These are phyloP conservation scores for Penicillium vulpinum DNA, from an alignment of 2,329 filamentous ascomycete species.

Conservation along the genomic window DNA sequence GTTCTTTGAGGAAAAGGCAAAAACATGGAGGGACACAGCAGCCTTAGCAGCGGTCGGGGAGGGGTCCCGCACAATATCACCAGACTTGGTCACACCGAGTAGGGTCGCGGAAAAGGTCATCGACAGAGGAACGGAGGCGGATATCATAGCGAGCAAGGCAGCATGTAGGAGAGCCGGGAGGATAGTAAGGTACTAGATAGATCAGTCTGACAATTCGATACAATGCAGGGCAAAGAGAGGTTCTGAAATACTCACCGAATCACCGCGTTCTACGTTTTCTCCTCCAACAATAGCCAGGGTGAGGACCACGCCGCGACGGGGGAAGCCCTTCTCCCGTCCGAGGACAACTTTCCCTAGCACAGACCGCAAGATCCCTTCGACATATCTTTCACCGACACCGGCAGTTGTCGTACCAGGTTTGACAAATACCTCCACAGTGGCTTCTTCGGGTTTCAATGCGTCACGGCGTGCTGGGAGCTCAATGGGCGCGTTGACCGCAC, in stretches of 20 bases:
- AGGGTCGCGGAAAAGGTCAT: slow-evolving; percentile 68
- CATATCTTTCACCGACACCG: slow-evolving; percentile 78
- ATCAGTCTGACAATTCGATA: slow-evolving; percentile 12
- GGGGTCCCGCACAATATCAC: slow-evolving; percentile 59
- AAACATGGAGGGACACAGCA: slow-evolving; percentile 74
- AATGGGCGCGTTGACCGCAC: slow-evolving; percentile 87
- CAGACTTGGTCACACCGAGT: slow-evolving; percentile 56
- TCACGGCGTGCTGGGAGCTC: slow-evolving; percentile 80
- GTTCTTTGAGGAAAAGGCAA: slow-evolving; percentile 74
- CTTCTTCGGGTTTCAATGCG: slow-evolving; percentile 81
- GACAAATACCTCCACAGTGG: slow-evolving; percentile 84
- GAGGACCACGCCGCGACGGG: slow-evolving; percentile 45
- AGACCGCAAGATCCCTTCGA: slow-evolving; percentile 60
- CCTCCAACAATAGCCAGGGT: slow-evolving; percentile 45
- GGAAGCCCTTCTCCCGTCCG: slow-evolving; percentile 44
- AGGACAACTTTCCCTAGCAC: slow-evolving; percentile 43
- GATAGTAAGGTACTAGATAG: slow-evolving; percentile 69
- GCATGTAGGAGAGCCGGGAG: slow-evolving; percentile 83
- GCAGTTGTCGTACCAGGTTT: slow-evolving; percentile 82
- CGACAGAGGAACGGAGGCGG: slow-evolving; percentile 77
- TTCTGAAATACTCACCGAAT: slow-evolving; percentile 33
- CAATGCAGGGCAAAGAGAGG: not conserved
- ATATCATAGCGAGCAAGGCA: slow-evolving; percentile 73
- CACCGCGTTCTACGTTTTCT: slow-evolving; percentile 36
- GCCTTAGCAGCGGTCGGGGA: slow-evolving; percentile 61